A percentile compares a stretch with the other conserved stretches of the same genome.
Evolutionary conservation across 2,329 filamentous ascomycete genomes (phyloP).

Genomic region (Hirsutella rhossiliensis): DNA sequence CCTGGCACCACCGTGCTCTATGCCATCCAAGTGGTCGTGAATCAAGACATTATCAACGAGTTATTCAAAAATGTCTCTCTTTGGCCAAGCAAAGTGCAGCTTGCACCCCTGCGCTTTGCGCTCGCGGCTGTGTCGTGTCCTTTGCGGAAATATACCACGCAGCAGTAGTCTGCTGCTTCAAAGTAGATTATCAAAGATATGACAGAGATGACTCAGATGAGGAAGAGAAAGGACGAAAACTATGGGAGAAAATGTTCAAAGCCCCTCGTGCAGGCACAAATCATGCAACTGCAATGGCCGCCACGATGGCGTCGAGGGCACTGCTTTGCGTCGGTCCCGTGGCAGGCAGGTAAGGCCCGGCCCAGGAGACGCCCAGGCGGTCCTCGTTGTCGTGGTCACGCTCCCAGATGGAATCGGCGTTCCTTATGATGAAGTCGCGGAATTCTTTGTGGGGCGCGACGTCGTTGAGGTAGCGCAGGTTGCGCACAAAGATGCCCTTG

Average conservation of each 20-base stretch:
- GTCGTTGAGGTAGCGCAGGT: constrained; percentile 45
- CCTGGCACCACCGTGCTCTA: neutral
- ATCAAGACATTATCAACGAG: neutral
- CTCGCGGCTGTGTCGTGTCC: neutral
- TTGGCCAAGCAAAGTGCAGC: neutral
- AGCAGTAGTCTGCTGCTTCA: neutral
- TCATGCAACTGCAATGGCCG: constrained; percentile 32
- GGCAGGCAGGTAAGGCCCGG: constrained; percentile 40
- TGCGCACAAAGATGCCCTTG: constrained; percentile 60
- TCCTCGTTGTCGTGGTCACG: constrained; percentile 35
- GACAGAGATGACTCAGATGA: neutral
- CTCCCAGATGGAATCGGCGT: constrained; percentile 54
- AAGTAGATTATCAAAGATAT: neutral
- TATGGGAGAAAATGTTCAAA: neutral
- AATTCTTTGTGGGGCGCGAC: constrained; percentile 37
- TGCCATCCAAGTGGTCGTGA: neutral
- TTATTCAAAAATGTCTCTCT: neutral
- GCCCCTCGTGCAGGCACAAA: neutral
- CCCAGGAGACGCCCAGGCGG: constrained; percentile 52
- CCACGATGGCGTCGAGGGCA: constrained; percentile 55
- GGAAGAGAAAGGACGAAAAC: neutral
- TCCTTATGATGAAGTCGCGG: constrained; percentile 41
- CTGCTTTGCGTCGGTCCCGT: constrained; percentile 51
- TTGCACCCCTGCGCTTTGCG: neutral
- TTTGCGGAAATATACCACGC: neutral